Base-by-base conservation (phyloP, 441 rosid species). In the Eruca vesicaria region DNA sequence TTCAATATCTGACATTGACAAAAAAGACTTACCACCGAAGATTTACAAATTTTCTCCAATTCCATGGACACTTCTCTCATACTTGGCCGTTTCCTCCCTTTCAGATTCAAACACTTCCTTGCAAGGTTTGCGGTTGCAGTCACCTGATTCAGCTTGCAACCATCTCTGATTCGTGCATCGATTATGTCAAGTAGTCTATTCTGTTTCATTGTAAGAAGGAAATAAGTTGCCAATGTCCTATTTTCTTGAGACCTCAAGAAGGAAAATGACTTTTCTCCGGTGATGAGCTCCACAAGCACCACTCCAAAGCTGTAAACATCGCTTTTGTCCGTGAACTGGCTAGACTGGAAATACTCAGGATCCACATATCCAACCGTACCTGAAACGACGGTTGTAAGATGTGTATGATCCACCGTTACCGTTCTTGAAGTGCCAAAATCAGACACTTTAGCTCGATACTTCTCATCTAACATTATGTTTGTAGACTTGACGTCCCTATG, bases 1-100 rank as follows among this genome's bases (percentile, higher is more conserved):
- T n/a, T 73, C 71, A 63, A 36, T 28, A 21, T 73, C 63, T 10
- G 56, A 63, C 18, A 23, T 36, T 55, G 71, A 18, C 16, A 60
- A 63, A 73, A 64, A 23, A 0, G 65, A 38, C 26, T 28, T 8
- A 57, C 9, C 63, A 0, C n/a, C 41, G 29, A n/a, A n/a, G n/a
- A 56, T 16, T n/a, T n/a, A 35, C 53, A 35, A n/a, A 68, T 68
- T 19, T n/a, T 68, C 31, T 68, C 72, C 21, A 68, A 36, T 9
- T 68, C 72, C 72, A 55, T 55, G 1, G 63, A 55, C 5, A 66
- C 77, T 59, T 78, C 73, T 18, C 66, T 66, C 81, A 78, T 78
- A 16, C 31, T 72, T 52, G 81, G 77, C 9, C 69, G 66, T 8
- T 72, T 72, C 14, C 9, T 63, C 1, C 69, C 68, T 7, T 72